These are phyloP conservation scores for Trichoderma endophyticum DNA, from an alignment of 2,329 filamentous ascomycete genomes.

Conservation along the genomic window DNA sequence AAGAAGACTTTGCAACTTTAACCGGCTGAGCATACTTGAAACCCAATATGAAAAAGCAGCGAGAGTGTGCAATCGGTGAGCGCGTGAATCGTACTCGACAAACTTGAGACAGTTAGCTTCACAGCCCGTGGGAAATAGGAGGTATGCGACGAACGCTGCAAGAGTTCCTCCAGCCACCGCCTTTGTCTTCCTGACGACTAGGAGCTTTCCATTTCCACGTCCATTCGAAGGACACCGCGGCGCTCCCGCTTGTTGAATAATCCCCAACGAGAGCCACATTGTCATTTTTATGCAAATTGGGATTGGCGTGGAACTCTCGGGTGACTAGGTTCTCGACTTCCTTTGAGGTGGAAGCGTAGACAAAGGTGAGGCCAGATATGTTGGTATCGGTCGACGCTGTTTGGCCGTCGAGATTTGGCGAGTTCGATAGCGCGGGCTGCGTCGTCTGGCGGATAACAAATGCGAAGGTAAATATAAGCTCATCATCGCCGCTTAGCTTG, in stretches of 20 bases:
- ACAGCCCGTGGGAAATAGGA: neutral
- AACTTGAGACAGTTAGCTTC: conserved; percentile 55
- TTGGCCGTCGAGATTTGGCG: conserved; percentile 49
- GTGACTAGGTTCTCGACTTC: conserved; percentile 94
- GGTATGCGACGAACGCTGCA: conserved; percentile 66
- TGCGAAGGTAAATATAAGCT: conserved; percentile 88
- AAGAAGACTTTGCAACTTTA: conserved; percentile 23
- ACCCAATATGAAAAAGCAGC: conserved; percentile 96
- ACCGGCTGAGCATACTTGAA: conserved; percentile 56
- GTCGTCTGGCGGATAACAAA: conserved; percentile 67
- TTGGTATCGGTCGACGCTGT: conserved; percentile 61
- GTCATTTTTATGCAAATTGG: conserved; percentile 93
- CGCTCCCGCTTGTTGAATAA: conserved; percentile 76
- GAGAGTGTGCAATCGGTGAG: conserved; percentile 82
- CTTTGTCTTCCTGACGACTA: conserved; percentile 73
- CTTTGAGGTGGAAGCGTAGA: conserved; percentile 78
- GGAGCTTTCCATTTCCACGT: conserved; percentile 96
- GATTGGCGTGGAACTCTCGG: conserved; percentile 92
- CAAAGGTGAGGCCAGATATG: conserved; percentile 87
- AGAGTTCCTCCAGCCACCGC: conserved; percentile 90
- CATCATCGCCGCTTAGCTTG: conserved; percentile 85
- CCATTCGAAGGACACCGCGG: conserved; percentile 89
- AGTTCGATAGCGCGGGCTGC: conserved; percentile 34
- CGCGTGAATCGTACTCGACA: conserved; percentile 92
- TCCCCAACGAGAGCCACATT: conserved; percentile 96